Evolutionary conservation across 371 early-diverging fungal genomes (phyloP), one percentile per base, ranked within the genome.

Genomic region (Coemansia sp.): DNA sequence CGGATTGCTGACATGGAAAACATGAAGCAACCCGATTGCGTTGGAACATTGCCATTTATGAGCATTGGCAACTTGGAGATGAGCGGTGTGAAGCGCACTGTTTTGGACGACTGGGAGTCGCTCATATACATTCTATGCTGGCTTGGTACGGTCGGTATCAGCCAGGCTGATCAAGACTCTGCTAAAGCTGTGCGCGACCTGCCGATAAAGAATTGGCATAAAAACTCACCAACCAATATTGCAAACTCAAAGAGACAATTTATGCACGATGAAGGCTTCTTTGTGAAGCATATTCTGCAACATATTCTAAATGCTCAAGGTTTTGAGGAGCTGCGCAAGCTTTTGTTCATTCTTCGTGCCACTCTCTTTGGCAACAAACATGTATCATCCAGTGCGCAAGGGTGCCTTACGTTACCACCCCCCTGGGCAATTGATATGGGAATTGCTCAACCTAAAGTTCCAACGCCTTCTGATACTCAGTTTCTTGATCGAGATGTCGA

Each of bases 21-120:
- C 0, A 8, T 25, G 25, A 1, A 47, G 7, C 42, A 48, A 9
- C 55, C 65, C 0, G 55, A 59, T 7, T 30, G 26, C 26, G 59
- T 59, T 2, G 72, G 72, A n/a, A 67, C 67, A n/a, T 21, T 58
- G 48, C 30, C 59, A 25, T 71, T 52, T 50, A 71, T 62, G 67
- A 67, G 67, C 30, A 63, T 72, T 11, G 25, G 18, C 21, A 72
- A 72, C 33, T 30, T 72, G 3, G 25, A 37, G 1, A 7, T 16
- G n/a, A 33, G 42, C 20, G 3, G 28, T 2, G 48, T 68, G 8
- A 1, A 14, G 11, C 63, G 67, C 12, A 63, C 67, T 1, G 47
- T 28, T 0, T 47, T 72, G 7, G 68, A 72, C 53, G 72, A 72
- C 28, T 64, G 59, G 64, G 72, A 72, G 28, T 72, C 72, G 33